Evolutionary conservation across 1,139 yeast species (phyloP), one percentile per base, ranked within the genome.

Genomic region (Hyphopichia wangnamkhiaoensis): DNA sequence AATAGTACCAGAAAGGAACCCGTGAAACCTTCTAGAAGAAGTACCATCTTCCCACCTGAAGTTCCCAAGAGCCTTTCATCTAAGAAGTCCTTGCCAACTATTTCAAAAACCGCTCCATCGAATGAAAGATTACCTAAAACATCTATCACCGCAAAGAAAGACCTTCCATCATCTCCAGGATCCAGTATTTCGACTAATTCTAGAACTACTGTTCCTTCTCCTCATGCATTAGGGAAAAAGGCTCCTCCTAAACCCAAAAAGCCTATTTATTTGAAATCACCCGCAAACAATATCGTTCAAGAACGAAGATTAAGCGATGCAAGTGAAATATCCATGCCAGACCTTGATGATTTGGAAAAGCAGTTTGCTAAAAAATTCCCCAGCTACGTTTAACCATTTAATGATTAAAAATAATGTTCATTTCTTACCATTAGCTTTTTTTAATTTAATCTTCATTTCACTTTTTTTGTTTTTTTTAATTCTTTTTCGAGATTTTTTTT

Each of bases 181-280:
- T n/a, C 12, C 8, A n/a, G 15, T 26, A n/a, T n/a, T n/a, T n/a
- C n/a, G n/a, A n/a, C n/a, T n/a, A n/a, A n/a, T n/a, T n/a, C n/a
- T n/a, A n/a, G n/a, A n/a, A n/a, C n/a, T n/a, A 26, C 29, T 21
- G 8, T n/a, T n/a, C n/a, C n/a, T n/a, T 10, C 13, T 6, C 33
- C 16, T 13, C 18, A 16, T 4, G 16, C 14, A 32, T 7, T 10
- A 19, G 26, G 31, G 7, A 72, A 71, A 48, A 68, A 68, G 25
- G 77, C 82, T 4, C 85, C 85, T 9, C 83, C 85, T 12, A 77
- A 76, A 45, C 86, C 86, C 2, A 69, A 65, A 45, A 82, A 82
- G 47, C 89, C 90, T 2, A 54, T 54, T 3, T 76, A 78, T 52
- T 63, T 82, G 45, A 76, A 76, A 50, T 58, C 73, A 1, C 64